Base-by-base conservation (phyloP, 106 monocot species). In the Dioscorea alata region DNA sequence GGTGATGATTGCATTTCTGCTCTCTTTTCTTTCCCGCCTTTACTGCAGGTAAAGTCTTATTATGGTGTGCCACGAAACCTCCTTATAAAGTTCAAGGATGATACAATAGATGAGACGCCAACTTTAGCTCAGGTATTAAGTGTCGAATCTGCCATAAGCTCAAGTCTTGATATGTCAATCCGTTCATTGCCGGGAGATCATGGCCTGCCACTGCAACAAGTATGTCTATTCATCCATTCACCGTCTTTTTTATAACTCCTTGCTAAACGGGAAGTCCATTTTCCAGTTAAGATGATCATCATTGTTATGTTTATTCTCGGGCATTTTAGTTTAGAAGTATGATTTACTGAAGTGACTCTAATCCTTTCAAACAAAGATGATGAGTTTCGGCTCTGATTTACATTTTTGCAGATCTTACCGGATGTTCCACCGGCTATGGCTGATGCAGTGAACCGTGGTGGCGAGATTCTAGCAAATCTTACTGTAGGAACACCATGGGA, bases 191-290 rank as follows among this genome's bases (percentile, higher is more conserved):
- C 94, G 54, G 94, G 94, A 58, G 88, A 95, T 71, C 94, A 95
- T 73, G 91, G 85, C 6, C 88, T 95, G 61, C 94, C 91, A 17
- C 74, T 95, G 51, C 94, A 95, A 81, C 94, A 95, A 86, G 94
- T 91, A 57, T 66, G 50, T 49, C 59, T 71, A 42, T 42, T 10
- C 42, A 42, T 10, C 42, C 42, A 28, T 28, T 28, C 28, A 28
- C 3, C 5, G 4, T 42, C 42, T 42, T 8, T 42, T 42, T 6
- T 1, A 42, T 2, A 42, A 42, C 42, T 42, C 5, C 42, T 10
- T 8, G 4, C 42, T 42, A 42, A 42, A 3, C 10, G 42, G 42
- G 6, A 28, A 28, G 28, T 28, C 28, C 28, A 28, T 28, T 28
- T 28, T 28, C 28, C 28, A 28, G 28, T 28, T 28, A 28, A 28